Percentiles rank a stretch among this genome's conserved stretches.
Conservation (phyloP, 78 protist species). For the Salpingoeca rosetta region DNA sequence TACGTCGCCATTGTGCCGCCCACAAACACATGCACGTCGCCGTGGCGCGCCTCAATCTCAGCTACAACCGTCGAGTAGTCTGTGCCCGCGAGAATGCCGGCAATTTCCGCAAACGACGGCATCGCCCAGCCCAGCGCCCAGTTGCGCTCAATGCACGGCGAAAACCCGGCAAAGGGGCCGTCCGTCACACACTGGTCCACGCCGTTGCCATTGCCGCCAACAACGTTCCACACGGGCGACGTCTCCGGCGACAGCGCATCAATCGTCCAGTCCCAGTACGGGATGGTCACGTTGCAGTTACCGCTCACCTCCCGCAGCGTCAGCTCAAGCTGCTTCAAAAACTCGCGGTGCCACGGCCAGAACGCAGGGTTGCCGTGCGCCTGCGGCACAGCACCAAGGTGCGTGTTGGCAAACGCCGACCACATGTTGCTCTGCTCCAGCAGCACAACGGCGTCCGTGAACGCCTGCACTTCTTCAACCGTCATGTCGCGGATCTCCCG, state of each 20-base stretch:
- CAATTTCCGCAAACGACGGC: not conserved
- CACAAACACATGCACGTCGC: not conserved
- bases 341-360: constrained; percentile 1
- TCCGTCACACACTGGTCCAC: not conserved
- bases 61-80: not conserved
- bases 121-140: not conserved
- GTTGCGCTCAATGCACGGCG: not conserved
- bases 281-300: not conserved
- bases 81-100: not conserved
- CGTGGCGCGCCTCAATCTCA: not conserved
- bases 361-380: not conserved
- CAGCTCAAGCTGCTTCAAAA: not conserved
- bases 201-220: not conserved
- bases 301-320: not conserved
- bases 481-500: not conserved
- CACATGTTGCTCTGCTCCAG: not conserved
- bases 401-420: not conserved
- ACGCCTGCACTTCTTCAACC: not conserved
- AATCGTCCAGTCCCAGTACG: not conserved
- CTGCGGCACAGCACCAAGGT: not conserved
- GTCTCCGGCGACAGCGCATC: not conserved
- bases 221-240: not conserved
- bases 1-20: not conserved
- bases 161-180: not conserved
- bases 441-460: not conserved